These are phyloP conservation scores for Henckelia pumila DNA, from an alignment of 257 asterid species.

Conservation along the genomic window DNA sequence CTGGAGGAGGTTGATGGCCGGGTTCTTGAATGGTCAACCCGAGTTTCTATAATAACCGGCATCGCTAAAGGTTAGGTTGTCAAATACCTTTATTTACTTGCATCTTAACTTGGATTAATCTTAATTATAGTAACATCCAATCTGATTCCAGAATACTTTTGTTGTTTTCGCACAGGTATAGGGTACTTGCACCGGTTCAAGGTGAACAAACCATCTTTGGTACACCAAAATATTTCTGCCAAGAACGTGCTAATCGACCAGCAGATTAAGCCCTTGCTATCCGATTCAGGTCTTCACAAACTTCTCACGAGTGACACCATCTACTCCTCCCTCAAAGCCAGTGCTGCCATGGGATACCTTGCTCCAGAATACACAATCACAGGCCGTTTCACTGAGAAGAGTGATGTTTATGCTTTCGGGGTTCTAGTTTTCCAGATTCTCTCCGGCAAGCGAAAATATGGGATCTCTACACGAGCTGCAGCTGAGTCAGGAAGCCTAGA, in stretches of 20 bases:
- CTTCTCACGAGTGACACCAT: conserved; percentile 79
- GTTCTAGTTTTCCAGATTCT: conserved; percentile 80
- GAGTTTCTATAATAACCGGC: conserved; percentile 69
- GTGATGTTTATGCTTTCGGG: conserved; percentile 86
- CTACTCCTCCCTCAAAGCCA: conserved; percentile 79
- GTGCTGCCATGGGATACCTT: conserved; percentile 93
- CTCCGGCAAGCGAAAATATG: conserved; percentile 61
- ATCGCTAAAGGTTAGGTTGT: conserved; percentile 69
- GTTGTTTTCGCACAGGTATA: conserved; percentile 45
- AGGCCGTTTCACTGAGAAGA: conserved; percentile 84
- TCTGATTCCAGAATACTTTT: neutral
- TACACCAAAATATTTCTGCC: conserved; percentile 87
- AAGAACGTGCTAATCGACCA: conserved; percentile 73
- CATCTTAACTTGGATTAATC: neutral
- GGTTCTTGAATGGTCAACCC: conserved; percentile 72
- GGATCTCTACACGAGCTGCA: conserved; percentile 44
- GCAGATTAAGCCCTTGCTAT: conserved; percentile 51
- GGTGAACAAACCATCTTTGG: conserved; percentile 60
- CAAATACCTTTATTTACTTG: neutral
- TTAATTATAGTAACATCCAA: neutral
- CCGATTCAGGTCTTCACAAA: conserved; percentile 83
- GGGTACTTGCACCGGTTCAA: conserved; percentile 63
- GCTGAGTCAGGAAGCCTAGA: conserved; percentile 59
- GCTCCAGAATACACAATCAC: conserved; percentile 89
- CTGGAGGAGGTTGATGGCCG: conserved; percentile 51